These are phyloP conservation scores for Drechslerella coelobrocha DNA, from an alignment of 2,329 filamentous ascomycete genomes.

Conservation along the genomic window DNA sequence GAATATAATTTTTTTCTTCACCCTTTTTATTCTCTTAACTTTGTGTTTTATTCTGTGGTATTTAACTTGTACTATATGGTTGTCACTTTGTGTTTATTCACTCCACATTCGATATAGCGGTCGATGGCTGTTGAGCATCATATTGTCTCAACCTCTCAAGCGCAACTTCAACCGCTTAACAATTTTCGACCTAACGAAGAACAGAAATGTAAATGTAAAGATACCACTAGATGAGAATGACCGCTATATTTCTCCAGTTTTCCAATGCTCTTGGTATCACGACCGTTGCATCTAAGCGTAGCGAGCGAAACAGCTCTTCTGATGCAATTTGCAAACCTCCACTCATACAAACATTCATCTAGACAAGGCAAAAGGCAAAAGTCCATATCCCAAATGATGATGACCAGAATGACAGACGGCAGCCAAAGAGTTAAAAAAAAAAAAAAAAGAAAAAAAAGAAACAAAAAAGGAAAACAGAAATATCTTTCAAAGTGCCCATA, in stretches of 20 bases:
- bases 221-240: no score
- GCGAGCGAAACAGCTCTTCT: neutral
- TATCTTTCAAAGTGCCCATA: slow-evolving; percentile 3
- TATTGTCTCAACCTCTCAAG: neutral
- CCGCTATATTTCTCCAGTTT: neutral
- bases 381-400: slow-evolving; percentile 15
- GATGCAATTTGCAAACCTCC: neutral
- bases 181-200: neutral
- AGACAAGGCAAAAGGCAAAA: neutral
- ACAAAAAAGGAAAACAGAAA: neutral
- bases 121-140: neutral
- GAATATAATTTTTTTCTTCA: slow-evolving; percentile 43
- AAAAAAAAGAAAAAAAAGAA: slow-evolving; percentile 7
- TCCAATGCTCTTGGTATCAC: no score
- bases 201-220: neutral
- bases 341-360: neutral
- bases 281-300: neutral
- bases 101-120: slow-evolving; percentile 29
- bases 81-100: slow-evolving; percentile 34
- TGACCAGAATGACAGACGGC: slow-evolving; percentile 7
- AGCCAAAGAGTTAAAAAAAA: neutral
- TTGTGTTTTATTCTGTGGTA: slow-evolving; percentile 35
- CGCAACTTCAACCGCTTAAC: neutral
- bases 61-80: slow-evolving; percentile 37
- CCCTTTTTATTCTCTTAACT: slow-evolving; percentile 35